Conservation (phyloP, 345 rosid species). For the Rubroshorea leprosula region DNA sequence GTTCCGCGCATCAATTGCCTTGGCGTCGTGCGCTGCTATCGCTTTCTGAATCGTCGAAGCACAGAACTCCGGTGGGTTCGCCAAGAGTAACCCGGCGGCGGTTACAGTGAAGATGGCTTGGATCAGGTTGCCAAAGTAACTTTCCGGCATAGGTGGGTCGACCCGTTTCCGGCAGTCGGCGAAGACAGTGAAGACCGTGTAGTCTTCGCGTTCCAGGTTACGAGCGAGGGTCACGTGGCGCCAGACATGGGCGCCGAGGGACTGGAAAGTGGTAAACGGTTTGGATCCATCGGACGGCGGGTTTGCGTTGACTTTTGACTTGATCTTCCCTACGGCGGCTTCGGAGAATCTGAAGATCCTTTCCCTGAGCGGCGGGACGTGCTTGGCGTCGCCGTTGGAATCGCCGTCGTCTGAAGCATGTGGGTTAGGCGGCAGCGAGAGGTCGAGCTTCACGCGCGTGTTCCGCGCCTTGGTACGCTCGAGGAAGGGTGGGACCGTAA, state of each 20-base stretch:
- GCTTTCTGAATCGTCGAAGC: slow-evolving; percentile 70
- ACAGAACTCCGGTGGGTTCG: slow-evolving; percentile 64
- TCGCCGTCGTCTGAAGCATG: slow-evolving; percentile 1
- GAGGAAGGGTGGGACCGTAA: slow-evolving; percentile 54
- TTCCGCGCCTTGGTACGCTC: slow-evolving; percentile 72
- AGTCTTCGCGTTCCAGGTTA: slow-evolving; percentile 64
- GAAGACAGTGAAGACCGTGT: slow-evolving; percentile 78
- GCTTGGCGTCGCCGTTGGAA: slow-evolving; percentile 29
- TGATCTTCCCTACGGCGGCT: slow-evolving; percentile 55
- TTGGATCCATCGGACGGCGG: slow-evolving; percentile 46
- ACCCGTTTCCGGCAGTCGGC: slow-evolving; percentile 84
- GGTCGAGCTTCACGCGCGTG: slow-evolving; percentile 75
- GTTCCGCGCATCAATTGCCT: slow-evolving; percentile 69
- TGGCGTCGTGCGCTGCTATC: slow-evolving; percentile 55
- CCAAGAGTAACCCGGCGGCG: slow-evolving; percentile 54
- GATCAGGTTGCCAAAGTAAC: slow-evolving; percentile 81
- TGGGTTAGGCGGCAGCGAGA: slow-evolving; percentile 37
- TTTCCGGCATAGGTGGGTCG: slow-evolving; percentile 75
- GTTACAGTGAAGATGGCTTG: slow-evolving; percentile 90
- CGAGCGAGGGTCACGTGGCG: slow-evolving; percentile 84
- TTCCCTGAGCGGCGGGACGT: slow-evolving; percentile 45
- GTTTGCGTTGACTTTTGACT: slow-evolving; percentile 50
- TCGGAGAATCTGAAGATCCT: slow-evolving; percentile 74
- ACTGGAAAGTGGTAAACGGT: slow-evolving; percentile 89
- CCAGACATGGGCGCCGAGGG: slow-evolving; percentile 77